Evolutionary conservation across 2,329 filamentous ascomycete species (phyloP), one percentile per base, ranked within the genome.

Genomic region (Hymenoscyphus occultus): DNA sequence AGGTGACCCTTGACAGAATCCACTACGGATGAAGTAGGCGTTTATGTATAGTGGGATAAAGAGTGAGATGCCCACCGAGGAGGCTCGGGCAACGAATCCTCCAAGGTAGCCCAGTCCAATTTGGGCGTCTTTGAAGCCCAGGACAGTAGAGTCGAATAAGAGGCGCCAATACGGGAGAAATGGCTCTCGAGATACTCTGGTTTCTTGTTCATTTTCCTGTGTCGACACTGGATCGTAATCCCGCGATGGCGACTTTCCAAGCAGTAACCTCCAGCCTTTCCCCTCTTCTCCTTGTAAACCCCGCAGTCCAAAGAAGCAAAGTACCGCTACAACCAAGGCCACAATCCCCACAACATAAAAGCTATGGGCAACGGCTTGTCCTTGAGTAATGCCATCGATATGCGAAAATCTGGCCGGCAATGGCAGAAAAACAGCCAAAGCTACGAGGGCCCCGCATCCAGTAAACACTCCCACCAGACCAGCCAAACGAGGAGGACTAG

Each of bases 41-140:
- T 98, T 98, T 72, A 97, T 87, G 74, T 91, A 96, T 1, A 99
- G 84, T 0, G 95, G 95, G 62, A 99, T 90, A 78, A 98, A 99
- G 5, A 98, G 85, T 0, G 92, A 96, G 69, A 99, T 96, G 61
- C 91, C 94, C 5, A 99, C 95, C 0, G 93, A 97, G 0, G 93
- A 97, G 7, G 95, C 93, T 64, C 95, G 88, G 10, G 93, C 94
- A 2, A 99, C 94, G 73, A 98, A 97, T 1, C 95, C 95, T 68
- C 94, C 95, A 0, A 98, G 80, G 74, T 98, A 99, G 35, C 91
- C 94, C 0, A 98, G 83, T 19, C 87, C 89, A 67, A 99, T 96
- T 71, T 90, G 86, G 10, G 87, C 83, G 74, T 96, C 91, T 9
- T 81, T 86, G 71, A 92, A 86, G 14, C 90, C 93, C 12, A 96